phyloP scores from a whole-genome alignment of 1,284 basidiomycete species.

The Porodaedalea pini region DNA sequence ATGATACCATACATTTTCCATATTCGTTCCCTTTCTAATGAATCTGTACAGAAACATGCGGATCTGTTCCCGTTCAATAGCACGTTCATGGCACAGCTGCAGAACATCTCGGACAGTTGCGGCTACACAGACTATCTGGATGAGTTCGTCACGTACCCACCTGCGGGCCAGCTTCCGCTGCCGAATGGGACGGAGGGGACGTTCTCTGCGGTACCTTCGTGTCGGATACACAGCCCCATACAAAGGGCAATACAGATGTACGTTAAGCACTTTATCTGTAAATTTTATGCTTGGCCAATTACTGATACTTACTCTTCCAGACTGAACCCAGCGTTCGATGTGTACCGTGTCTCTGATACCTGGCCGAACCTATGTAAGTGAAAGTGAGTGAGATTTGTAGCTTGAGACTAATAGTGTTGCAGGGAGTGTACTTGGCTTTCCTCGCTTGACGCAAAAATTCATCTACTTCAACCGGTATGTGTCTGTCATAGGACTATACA shows the following conservation, averaged over 20 bases:
- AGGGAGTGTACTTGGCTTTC: slow-evolving; percentile 58
- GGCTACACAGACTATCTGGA: slow-evolving; percentile 41
- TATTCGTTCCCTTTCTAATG: not conserved
- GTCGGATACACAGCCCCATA: slow-evolving; percentile 43
- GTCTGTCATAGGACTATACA: not conserved
- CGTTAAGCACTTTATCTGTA: slow-evolving; percentile 21
- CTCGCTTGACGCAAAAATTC: slow-evolving; percentile 51
- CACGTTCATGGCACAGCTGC: slow-evolving; percentile 32
- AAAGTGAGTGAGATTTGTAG: not conserved
- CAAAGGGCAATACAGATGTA: slow-evolving; percentile 37
- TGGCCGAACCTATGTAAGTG: slow-evolving; percentile 34
- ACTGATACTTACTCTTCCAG: slow-evolving; percentile 25
- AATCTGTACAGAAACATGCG: slow-evolving; percentile 39
- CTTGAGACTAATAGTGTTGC: slow-evolving; percentile 26
- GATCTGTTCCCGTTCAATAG: slow-evolving; percentile 47
- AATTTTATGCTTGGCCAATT: not conserved
- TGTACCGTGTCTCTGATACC: slow-evolving; percentile 37
- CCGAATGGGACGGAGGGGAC: slow-evolving; percentile 36
- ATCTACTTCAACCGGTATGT: slow-evolving; percentile 37
- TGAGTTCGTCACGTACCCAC: slow-evolving; percentile 39
- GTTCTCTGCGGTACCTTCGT: slow-evolving; percentile 32
- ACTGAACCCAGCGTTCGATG: slow-evolving; percentile 54
- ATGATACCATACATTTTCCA: not conserved
- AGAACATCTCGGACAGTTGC: slow-evolving; percentile 36
- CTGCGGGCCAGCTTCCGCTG: slow-evolving; percentile 46